Base-by-base conservation (phyloP, 257 asterid species). In the Rehmannia glutinosa region DNA sequence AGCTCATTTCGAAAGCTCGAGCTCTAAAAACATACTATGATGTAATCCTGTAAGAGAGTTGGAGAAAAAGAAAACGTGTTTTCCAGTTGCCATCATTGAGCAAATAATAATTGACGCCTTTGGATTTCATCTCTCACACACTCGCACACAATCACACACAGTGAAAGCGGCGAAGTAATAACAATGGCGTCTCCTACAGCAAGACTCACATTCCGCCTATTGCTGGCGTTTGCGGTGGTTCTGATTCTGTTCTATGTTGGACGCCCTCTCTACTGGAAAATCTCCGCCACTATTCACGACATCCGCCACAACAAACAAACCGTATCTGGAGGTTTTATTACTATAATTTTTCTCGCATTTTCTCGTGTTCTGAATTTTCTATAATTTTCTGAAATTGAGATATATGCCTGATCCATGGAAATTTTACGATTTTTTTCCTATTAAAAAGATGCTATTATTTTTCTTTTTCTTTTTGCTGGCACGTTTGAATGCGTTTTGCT, bases 181-280 rank as follows among this genome's bases (percentile, higher is more conserved):
- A 47, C 74, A 52, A 84, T 84, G 90, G 86, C 85, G 77, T 81
- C 85, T 41, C 60, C 80, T 5, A 16, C 83, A 0, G 69, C 82
- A 21, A 81, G 62, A 47, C 64, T 84, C 60, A 49, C 79, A 32
- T 85, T 91, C 78, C 96, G 95, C 32, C 0, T 71, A 28, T n/a
- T 80, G 24, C 45, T 83, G 43, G 79, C 64, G 53, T 79, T 75
- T 8, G 68, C 77, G 58, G 66, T 65, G 41, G 42, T 79, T 21
- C 55, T 84, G 13, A 39, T 77, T 16, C 65, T 86, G 10, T 86
- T 83, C 89, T 86, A 84, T 74, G 84, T 82, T 8, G 91, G 95
- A 7, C 93, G 91, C 0, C 96, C 97, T 54, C 90, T 88, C 60
- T 88, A 91, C 84, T 91, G 96, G 95, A 91, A 91, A 79, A 57